Evolutionary conservation across 2,329 filamentous ascomycete species (phyloP).

Genomic region (Penicillium oxalicum): DNA sequence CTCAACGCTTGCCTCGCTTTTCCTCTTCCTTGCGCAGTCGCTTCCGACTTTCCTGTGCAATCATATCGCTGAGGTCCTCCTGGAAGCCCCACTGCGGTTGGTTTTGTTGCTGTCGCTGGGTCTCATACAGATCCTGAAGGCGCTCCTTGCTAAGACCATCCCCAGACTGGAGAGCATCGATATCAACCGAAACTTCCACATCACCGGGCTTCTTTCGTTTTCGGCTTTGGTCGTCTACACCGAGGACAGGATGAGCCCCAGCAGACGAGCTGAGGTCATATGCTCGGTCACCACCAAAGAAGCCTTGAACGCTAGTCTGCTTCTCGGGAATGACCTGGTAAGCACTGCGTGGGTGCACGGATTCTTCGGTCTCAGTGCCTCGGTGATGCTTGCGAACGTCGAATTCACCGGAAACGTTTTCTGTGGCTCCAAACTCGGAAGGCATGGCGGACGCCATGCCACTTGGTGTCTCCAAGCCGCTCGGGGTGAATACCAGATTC

Average conservation of each 20-base stretch:
- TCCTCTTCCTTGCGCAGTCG: slow-evolving; percentile 83
- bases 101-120: slow-evolving; percentile 57
- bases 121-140: slow-evolving; percentile 72
- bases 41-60: slow-evolving; percentile 87
- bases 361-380: slow-evolving; percentile 84
- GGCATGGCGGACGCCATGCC: slow-evolving; percentile 75
- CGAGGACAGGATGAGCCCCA: slow-evolving; percentile 64
- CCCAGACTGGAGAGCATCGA: slow-evolving; percentile 67
- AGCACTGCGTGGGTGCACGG: slow-evolving; percentile 65
- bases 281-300: slow-evolving; percentile 90
- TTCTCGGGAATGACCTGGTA: slow-evolving; percentile 89
- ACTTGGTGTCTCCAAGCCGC: slow-evolving; percentile 72
- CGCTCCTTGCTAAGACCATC: slow-evolving; percentile 82
- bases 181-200: slow-evolving; percentile 85
- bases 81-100: slow-evolving; percentile 70
- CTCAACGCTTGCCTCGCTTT: slow-evolving; percentile 54
- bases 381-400: slow-evolving; percentile 81
- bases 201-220: slow-evolving; percentile 96
- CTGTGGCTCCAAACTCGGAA: slow-evolving; percentile 69
- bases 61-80: slow-evolving; percentile 92
- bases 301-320: slow-evolving; percentile 77
- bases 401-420: slow-evolving; percentile 78
- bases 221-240: slow-evolving; percentile 67
- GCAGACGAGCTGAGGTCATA: slow-evolving; percentile 72
- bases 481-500: slow-evolving; percentile 62